Evolutionary conservation across 805 yeast genomes (phyloP).

Genomic region (Candida maesae): DNA sequence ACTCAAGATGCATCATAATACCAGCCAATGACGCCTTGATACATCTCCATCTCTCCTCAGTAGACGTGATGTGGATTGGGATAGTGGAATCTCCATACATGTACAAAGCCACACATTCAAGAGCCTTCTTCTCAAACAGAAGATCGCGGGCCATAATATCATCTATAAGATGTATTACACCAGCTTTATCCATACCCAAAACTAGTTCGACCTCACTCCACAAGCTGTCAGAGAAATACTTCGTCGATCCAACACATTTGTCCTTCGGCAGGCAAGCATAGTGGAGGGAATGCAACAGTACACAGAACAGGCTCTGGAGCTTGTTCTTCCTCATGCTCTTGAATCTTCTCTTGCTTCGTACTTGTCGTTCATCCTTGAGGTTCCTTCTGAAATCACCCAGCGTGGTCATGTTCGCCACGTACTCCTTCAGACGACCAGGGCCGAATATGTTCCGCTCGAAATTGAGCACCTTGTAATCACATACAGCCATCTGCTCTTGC

Average conservation of each 20-base stretch:
- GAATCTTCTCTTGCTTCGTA: slow-evolving; percentile 3
- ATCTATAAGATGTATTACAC: not conserved
- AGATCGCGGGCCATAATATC: not conserved
- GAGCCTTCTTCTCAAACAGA: slow-evolving; percentile 2
- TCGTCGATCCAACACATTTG: slow-evolving; percentile 1
- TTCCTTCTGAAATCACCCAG: slow-evolving; percentile 13
- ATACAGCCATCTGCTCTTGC: slow-evolving; percentile 10
- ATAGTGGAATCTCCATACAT: slow-evolving; percentile 11
- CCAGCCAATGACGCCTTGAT: slow-evolving; percentile 7
- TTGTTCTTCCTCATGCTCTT: slow-evolving; percentile 8
- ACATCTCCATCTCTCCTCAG: slow-evolving; percentile 3
- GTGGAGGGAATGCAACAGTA: slow-evolving; percentile 19
- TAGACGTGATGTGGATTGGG: not conserved
- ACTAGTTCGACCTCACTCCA: slow-evolving; percentile 4
- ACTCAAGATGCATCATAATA: slow-evolving; percentile 1
- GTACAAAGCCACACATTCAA: slow-evolving; percentile 10
- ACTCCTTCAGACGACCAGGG: slow-evolving; percentile 1
- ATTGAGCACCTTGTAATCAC: slow-evolving; percentile 12
- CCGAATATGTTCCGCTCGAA: slow-evolving; percentile 4
- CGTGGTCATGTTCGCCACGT: slow-evolving; percentile 11
- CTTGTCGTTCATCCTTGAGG: slow-evolving; percentile 6
- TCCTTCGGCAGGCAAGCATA: slow-evolving; percentile 8
- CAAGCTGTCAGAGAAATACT: slow-evolving; percentile 4
- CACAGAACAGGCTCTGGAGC: slow-evolving; percentile 12
- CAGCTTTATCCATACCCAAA: not conserved